Evolutionary conservation across 164 flowering plant species (phyloP), one percentile per base, ranked within the genome.

Genomic region (Buxus sempervirens): DNA sequence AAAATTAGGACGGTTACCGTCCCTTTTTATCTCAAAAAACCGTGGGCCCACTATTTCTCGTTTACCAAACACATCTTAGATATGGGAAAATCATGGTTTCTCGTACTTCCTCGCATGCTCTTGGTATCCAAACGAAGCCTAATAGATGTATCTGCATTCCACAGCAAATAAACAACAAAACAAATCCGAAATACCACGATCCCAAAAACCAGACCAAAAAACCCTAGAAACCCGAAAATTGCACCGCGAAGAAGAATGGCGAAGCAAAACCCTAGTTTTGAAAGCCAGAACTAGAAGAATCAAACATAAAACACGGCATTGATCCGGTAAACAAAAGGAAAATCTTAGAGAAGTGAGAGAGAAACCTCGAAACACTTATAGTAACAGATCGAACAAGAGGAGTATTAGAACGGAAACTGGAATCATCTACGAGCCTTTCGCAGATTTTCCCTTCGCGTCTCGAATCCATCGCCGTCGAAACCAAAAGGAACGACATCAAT

Each of bases 391-490:
- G n/a, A 27, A 58, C 19, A 24, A 58, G 41, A 26, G 5, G 61
- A 13, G 36, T 32, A 58, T 25, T 16, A 16, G 32, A 58, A 25
- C 4, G 12, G 60, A 25, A 28, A 25, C 36, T 16, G 26, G 27
- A n/a, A 58, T 15, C 14, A 58, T 58, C 61, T 19, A 58, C 26
- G 36, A 58, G 12, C 38, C 27, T 58, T 26, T 58, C 61, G 38
- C 25, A 4, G n/a, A 38, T 18, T 14, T 58, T 26, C 61, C 3
- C 61, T 7, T 26, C 15, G 61, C 38, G n/a, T 58, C 38, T 58
- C 38, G 61, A 26, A 26, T 58, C 38, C 61, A 58, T 58, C 38
- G 61, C 61, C 61, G 27, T 58, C 41, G 26, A 27, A 58, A 58
- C 60, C 61, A 58, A 32, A 58, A 58, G 25, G n/a, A 58, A 58